Evolutionary conservation across 2,329 filamentous ascomycete species (phyloP).

Genomic region (Beauveria varroae): DNA sequence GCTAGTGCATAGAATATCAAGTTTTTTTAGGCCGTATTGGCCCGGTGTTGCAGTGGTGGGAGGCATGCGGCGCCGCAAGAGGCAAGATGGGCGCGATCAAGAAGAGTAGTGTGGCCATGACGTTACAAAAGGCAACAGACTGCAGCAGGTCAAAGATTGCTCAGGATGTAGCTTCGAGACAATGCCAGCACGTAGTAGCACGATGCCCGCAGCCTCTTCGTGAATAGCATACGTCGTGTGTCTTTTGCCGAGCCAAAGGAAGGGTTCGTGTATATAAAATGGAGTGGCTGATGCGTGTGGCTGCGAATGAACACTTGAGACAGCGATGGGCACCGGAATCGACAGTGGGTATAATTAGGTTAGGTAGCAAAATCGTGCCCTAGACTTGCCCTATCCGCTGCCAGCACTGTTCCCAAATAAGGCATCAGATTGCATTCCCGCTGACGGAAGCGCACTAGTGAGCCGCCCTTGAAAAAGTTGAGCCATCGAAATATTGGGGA

Average conservation of each 20-base stretch:
- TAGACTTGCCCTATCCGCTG: slow-evolving; percentile 7
- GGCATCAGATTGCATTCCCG: slow-evolving; percentile 6
- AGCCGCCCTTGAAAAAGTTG: neutral
- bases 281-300: neutral
- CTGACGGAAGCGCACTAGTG: slow-evolving; percentile 6
- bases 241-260: neutral
- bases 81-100: neutral
- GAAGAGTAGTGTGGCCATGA: neutral
- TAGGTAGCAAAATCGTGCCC: neutral
- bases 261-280: slow-evolving; percentile 1
- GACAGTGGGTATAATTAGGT: neutral
- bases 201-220: neutral
- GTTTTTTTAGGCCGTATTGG: neutral
- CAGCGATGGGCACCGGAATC: neutral
- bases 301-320: neutral
- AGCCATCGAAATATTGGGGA: neutral
- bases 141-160: neutral
- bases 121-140: neutral
- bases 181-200: neutral
- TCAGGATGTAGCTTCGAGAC: no score
- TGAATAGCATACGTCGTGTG: neutral
- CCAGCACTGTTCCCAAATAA: slow-evolving; percentile 8
- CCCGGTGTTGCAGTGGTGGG: neutral
- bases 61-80: neutral
- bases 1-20: neutral